phyloP scores from a whole-genome alignment of 768 basidiomycete genomes.

The Rhizopogon vinicolor region DNA sequence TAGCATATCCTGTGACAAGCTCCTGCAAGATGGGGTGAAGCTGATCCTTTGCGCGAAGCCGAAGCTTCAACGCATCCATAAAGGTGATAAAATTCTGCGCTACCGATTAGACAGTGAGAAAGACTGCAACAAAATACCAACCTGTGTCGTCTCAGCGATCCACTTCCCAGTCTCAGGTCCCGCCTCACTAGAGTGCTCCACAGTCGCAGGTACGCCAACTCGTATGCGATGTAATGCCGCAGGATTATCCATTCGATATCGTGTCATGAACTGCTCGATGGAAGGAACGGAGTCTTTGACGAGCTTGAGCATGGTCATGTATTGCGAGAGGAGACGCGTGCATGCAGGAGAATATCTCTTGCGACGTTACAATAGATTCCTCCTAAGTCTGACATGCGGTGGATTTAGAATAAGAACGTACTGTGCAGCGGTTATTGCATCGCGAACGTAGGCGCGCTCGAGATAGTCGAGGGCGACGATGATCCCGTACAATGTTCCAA shows the following conservation, averaged over 20 bases:
- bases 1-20: conserved; percentile 89
- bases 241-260: conserved; percentile 88
- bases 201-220: conserved; percentile 94
- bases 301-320: conserved; percentile 96
- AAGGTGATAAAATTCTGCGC: conserved; percentile 95
- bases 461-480: conserved; percentile 91
- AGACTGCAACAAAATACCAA: conserved; percentile 22
- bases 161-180: conserved; percentile 93
- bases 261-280: conserved; percentile 87
- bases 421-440: conserved; percentile 88
- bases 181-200: conserved; percentile 91
- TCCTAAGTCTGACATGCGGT: conserved; percentile 5
- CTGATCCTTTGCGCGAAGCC: conserved; percentile 94
- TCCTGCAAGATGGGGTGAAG: conserved; percentile 93
- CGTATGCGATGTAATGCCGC: conserved; percentile 87
- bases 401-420: conserved; percentile 38
- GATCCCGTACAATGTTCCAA: conserved; percentile 89
- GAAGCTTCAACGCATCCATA: conserved; percentile 94
- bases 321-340: conserved; percentile 89
- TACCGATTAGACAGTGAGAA: background rate
- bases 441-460: conserved; percentile 92
- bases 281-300: conserved; percentile 83
- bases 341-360: conserved; percentile 96
- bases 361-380: background rate
- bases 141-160: conserved; percentile 98